Evolutionary conservation across 768 basidiomycete species (phyloP).

Genomic region (Phanerochaete carnosa): DNA sequence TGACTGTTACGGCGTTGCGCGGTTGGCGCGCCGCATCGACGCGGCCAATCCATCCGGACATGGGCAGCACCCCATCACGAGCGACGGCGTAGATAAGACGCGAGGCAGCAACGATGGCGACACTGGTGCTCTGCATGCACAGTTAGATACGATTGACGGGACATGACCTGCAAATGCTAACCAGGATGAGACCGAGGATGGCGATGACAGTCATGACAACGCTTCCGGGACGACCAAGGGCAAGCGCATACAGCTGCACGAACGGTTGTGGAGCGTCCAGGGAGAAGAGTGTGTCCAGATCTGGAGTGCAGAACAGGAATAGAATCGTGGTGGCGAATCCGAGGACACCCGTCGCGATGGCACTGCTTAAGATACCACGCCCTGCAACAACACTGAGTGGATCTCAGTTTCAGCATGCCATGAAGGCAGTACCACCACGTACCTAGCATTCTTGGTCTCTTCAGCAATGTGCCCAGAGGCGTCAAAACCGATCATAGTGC

Average conservation of each 20-base stretch:
- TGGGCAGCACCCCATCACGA: slow-evolving; percentile 87
- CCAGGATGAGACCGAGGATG: slow-evolving; percentile 79
- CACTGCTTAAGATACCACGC: slow-evolving; percentile 77
- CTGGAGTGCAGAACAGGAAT: slow-evolving; percentile 83
- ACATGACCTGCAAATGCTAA: slow-evolving; percentile 29
- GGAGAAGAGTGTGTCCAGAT: slow-evolving; percentile 70
- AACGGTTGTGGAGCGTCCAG: slow-evolving; percentile 88
- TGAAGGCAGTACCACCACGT: neutral
- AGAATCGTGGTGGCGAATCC: slow-evolving; percentile 78
- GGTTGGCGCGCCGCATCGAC: slow-evolving; percentile 75
- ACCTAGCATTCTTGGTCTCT: slow-evolving; percentile 32
- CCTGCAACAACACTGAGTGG: slow-evolving; percentile 66
- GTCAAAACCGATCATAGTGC: slow-evolving; percentile 88
- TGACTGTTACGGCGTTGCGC: slow-evolving; percentile 81
- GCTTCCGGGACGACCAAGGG: slow-evolving; percentile 74
- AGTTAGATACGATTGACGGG: neutral
- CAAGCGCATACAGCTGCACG: slow-evolving; percentile 81
- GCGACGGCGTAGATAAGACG: slow-evolving; percentile 90
- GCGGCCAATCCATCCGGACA: slow-evolving; percentile 78
- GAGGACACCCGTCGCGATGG: slow-evolving; percentile 73
- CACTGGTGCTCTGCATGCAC: slow-evolving; percentile 67
- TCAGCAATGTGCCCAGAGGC: slow-evolving; percentile 31
- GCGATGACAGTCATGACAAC: slow-evolving; percentile 89
- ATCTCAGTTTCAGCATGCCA: neutral
- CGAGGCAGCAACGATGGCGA: slow-evolving; percentile 85